These are phyloP conservation scores for Arxiozyma slooffiae DNA, from an alignment of 1,139 yeast genomes.

Conservation along the genomic window DNA sequence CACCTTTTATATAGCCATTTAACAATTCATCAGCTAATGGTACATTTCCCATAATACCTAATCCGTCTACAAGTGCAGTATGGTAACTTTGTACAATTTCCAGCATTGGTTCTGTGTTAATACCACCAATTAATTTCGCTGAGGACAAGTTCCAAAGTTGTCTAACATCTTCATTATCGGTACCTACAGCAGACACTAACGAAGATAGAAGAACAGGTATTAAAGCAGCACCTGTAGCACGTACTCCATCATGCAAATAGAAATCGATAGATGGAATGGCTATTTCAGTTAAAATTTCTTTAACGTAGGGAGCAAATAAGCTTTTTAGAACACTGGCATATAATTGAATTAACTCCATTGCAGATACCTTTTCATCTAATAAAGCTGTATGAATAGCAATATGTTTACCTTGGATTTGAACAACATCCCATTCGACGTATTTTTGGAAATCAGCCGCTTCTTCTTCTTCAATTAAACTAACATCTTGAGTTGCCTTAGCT, in stretches of 20 bases:
- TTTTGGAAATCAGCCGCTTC: conserved; percentile 77
- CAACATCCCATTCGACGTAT: conserved; percentile 93
- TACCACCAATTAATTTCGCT: conserved; percentile 56
- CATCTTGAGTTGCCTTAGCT: conserved; percentile 85
- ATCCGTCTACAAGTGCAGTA: conserved; percentile 57
- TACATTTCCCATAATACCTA: conserved; percentile 57
- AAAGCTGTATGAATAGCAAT: conserved; percentile 90
- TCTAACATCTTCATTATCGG: conserved; percentile 45
- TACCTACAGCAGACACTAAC: conserved; percentile 55
- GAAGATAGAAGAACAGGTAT: conserved; percentile 69
- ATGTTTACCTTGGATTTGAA: conserved; percentile 82
- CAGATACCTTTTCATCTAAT: conserved; percentile 84
- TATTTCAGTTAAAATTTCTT: conserved; percentile 66
- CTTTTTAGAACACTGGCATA: conserved; percentile 81
- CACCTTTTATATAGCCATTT: conserved; percentile 47
- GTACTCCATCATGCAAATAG: conserved; percentile 87
- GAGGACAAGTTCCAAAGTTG: conserved; percentile 67
- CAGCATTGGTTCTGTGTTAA: conserved; percentile 71
- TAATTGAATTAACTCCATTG: conserved; percentile 79
- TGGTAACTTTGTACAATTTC: conserved; percentile 76
- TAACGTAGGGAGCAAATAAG: conserved; percentile 74
- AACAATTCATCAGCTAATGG: conserved; percentile 51
- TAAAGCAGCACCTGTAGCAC: conserved; percentile 79
- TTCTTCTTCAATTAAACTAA: conserved; percentile 75
- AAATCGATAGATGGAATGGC: conserved; percentile 84